Conservation (phyloP, 2,329 filamentous ascomycete genomes). For the Talaromyces sp. region DNA sequence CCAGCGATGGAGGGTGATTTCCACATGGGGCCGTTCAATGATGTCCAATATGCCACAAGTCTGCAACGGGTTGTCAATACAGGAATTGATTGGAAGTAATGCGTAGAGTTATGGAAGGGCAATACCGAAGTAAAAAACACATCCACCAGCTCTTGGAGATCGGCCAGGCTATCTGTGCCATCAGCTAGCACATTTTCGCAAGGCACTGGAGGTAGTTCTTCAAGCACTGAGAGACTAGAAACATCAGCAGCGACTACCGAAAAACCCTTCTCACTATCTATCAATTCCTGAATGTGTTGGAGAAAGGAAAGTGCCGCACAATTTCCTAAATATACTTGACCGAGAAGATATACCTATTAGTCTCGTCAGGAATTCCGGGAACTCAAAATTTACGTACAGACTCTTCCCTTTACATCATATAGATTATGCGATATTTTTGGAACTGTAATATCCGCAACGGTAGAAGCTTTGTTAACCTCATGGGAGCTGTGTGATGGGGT, state of each 20-base stretch:
- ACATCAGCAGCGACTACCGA: not conserved
- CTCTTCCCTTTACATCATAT: not conserved
- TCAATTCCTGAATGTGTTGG: not conserved
- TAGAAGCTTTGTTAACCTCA: not conserved
- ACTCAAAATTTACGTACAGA: not conserved
- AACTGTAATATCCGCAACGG: not conserved
- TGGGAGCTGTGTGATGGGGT: not conserved
- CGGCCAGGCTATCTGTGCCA: not conserved
- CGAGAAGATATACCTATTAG: not conserved
- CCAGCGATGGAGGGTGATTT: not conserved
- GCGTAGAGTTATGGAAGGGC: not conserved
- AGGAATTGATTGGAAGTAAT: not conserved
- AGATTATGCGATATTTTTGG: not conserved
- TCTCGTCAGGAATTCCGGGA: not conserved
- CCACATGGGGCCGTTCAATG: not conserved
- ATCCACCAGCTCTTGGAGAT: not conserved
- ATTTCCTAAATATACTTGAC: not conserved
- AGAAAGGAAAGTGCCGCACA: not conserved
- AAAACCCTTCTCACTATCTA: not conserved
- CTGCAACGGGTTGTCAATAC: not conserved
- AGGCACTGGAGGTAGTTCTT: not conserved
- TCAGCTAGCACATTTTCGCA: not conserved
- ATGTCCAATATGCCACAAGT: not conserved
- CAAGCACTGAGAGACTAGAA: not conserved
- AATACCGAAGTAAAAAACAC: not conserved